These are phyloP conservation scores for Myxozyma vanderwaltii DNA, from an alignment of 805 yeast genomes.

Conservation along the genomic window DNA sequence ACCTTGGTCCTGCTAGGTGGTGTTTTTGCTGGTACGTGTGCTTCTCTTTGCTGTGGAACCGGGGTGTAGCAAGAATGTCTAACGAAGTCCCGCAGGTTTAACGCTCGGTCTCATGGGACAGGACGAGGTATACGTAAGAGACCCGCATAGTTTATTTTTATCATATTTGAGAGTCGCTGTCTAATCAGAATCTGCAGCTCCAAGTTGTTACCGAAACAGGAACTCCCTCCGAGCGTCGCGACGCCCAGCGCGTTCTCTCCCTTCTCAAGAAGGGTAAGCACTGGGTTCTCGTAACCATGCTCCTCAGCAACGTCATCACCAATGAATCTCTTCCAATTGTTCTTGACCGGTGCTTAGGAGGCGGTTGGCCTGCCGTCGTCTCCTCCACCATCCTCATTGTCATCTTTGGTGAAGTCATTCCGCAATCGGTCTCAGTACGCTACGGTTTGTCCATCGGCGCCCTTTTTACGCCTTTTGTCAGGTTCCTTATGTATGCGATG, in stretches of 20 bases:
- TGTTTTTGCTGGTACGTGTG: conserved; percentile 70
- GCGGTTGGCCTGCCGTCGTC: conserved; percentile 96
- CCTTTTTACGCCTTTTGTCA: conserved; percentile 84
- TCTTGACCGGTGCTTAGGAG: conserved; percentile 88
- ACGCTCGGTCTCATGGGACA: conserved; percentile 98
- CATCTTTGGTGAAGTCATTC: conserved; percentile 93
- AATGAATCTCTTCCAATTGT: conserved; percentile 79
- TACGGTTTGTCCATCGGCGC: conserved; percentile 93
- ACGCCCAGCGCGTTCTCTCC: conserved; percentile 70
- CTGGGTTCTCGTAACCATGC: conserved; percentile 90
- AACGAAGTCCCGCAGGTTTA: conserved; percentile 44
- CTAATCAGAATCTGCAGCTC: too few relatives aligned
- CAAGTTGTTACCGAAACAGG: conserved; percentile 92
- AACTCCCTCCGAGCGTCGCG: conserved; percentile 57
- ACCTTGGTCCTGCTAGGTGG: conserved; percentile 76
- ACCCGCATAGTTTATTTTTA: not conserved
- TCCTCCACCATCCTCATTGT: conserved; percentile 92
- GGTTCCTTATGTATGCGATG: conserved; percentile 79
- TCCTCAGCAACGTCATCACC: conserved; percentile 42
- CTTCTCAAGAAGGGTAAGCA: conserved; percentile 85
- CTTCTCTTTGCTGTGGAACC: not conserved
- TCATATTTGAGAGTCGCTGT: too few relatives aligned
- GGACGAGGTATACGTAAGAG: conserved; percentile 73
- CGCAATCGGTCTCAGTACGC: conserved; percentile 89
- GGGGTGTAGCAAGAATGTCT: too few relatives aligned